These are phyloP conservation scores for Globisporangium cylindrosporum DNA, from an alignment of 352 stramenopile species.

Conservation along the genomic window DNA sequence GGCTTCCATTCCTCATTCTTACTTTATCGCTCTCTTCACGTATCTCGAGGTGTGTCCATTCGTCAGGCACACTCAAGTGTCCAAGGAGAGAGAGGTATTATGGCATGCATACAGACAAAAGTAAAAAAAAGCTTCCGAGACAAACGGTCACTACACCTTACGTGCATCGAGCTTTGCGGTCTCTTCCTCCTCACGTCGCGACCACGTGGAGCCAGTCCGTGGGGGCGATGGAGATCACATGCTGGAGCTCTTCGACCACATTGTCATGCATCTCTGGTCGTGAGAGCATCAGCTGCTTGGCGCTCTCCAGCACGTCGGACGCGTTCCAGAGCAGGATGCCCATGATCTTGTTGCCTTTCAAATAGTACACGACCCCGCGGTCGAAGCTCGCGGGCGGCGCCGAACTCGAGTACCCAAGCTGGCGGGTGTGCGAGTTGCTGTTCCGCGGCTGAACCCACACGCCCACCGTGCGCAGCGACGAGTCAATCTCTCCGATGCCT, in stretches of 20 bases:
- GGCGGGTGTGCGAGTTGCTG: slow-evolving; percentile 13
- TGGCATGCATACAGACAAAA: background rate
- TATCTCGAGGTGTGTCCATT: background rate
- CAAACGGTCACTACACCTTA: background rate
- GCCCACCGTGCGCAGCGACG: slow-evolving; percentile 66
- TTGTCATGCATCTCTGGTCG: slow-evolving; percentile 73
- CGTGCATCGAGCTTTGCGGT: background rate
- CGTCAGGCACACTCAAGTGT: background rate
- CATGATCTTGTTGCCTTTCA: slow-evolving; percentile 88
- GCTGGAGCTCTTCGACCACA: slow-evolving; percentile 70
- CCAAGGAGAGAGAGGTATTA: background rate
- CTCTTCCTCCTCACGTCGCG: slow-evolving; percentile 23
- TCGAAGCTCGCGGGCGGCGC: slow-evolving; percentile 41
- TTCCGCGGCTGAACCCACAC: slow-evolving; percentile 73
- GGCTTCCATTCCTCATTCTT: background rate
- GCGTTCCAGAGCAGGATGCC: slow-evolving; percentile 91
- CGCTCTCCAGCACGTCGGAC: slow-evolving; percentile 80
- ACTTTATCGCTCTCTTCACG: background rate
- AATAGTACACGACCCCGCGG: slow-evolving; percentile 89
- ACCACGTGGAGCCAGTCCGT: slow-evolving; percentile 86
- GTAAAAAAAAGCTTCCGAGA: too few species aligned
- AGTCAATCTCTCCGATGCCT: slow-evolving; percentile 85
- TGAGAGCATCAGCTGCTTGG: slow-evolving; percentile 77
- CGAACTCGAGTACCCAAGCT: slow-evolving; percentile 8
- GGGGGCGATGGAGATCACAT: slow-evolving; percentile 81